Evolutionary conservation across 2,329 filamentous ascomycete species (phyloP).

Genomic region (Phoma sp.): DNA sequence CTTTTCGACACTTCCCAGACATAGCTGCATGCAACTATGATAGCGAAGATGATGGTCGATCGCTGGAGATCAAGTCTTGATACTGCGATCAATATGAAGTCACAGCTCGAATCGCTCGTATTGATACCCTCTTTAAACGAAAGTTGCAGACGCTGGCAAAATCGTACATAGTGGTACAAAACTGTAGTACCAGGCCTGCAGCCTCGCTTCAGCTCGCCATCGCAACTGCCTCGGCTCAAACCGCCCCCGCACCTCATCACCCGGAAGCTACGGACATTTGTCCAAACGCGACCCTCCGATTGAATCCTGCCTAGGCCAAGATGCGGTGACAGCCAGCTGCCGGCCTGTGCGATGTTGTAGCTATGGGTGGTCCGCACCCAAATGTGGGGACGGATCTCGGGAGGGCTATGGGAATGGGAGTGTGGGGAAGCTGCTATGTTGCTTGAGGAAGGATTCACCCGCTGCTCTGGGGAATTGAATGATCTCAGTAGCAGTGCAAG

Average conservation of each 20-base stretch:
- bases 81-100: no score
- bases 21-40: no score
- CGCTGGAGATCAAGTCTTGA: no score
- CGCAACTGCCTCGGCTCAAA: conserved; percentile 1
- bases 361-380: not conserved
- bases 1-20: no score
- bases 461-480: no score
- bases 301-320: not conserved
- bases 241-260: conserved; percentile 2
- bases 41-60: no score
- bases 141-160: no score
- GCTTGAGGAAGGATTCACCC: no score
- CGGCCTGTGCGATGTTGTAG: conserved; percentile 2
- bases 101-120: no score
- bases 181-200: not conserved
- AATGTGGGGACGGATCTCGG: not conserved
- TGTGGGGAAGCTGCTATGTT: not conserved
- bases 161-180: no score
- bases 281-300: not conserved
- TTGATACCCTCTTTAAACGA: no score
- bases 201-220: not conserved
- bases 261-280: not conserved
- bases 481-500: no score
- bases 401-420: not conserved
- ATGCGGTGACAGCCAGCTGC: not conserved